Conservation (phyloP, 2,329 filamentous ascomycete species). For the Aureobasidium musti region DNA sequence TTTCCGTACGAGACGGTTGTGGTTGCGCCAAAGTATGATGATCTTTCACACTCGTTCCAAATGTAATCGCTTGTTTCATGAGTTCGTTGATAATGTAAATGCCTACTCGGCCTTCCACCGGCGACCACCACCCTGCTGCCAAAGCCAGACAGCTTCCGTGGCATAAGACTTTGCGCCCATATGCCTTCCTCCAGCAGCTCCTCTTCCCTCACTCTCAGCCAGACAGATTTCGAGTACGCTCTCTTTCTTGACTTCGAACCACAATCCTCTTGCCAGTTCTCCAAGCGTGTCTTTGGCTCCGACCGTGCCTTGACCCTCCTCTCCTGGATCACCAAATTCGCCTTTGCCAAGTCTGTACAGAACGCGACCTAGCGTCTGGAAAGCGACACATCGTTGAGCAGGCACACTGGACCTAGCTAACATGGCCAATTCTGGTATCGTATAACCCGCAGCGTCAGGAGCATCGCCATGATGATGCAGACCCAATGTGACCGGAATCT, state of each 20-base stretch:
- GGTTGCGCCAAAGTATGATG: neutral
- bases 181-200: slow-evolving; percentile 62
- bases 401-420: slow-evolving; percentile 80
- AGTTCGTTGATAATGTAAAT: neutral
- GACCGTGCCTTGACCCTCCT: slow-evolving; percentile 38
- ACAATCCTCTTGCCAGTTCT: slow-evolving; percentile 71
- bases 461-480: slow-evolving; percentile 93
- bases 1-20: neutral
- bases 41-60: neutral
- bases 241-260: slow-evolving; percentile 75
- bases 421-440: slow-evolving; percentile 79
- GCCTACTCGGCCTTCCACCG: slow-evolving; percentile 55
- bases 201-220: slow-evolving; percentile 67
- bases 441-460: slow-evolving; percentile 92
- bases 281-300: slow-evolving; percentile 52
- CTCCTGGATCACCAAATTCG: slow-evolving; percentile 60
- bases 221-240: slow-evolving; percentile 74
- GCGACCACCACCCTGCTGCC: slow-evolving; percentile 69
- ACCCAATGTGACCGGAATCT: slow-evolving; percentile 74
- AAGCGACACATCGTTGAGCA: slow-evolving; percentile 86
- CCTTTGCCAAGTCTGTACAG: slow-evolving; percentile 80
- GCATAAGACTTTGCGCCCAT: slow-evolving; percentile 81
- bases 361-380: slow-evolving; percentile 84
- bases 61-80: neutral
- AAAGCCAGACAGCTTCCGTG: slow-evolving; percentile 85